phyloP scores from a whole-genome alignment of 164 flowering plant genomes.

The Umbilicus rupestris region DNA sequence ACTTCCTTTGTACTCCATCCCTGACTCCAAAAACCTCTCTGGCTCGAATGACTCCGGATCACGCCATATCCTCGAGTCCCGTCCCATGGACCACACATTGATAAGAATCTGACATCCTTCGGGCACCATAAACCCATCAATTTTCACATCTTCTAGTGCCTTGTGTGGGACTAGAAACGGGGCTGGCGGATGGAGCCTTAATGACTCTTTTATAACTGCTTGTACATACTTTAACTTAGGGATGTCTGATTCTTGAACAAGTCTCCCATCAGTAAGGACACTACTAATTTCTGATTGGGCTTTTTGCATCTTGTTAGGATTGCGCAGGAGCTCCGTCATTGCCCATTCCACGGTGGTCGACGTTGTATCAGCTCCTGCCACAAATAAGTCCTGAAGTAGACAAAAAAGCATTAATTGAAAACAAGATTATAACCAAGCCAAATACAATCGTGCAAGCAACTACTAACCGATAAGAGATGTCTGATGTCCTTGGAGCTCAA shows the following conservation, averaged over 20 bases:
- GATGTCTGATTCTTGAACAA: slow-evolving; percentile 10
- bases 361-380: slow-evolving; percentile 11
- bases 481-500: neutral
- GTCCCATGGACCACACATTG: slow-evolving; percentile 10
- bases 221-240: slow-evolving; percentile 6
- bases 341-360: slow-evolving; percentile 14
- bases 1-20: slow-evolving; percentile 5
- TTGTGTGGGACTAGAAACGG: slow-evolving; percentile 8
- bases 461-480: neutral
- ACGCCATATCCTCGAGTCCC: slow-evolving; percentile 5
- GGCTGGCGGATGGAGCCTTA: slow-evolving; percentile 10
- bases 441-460: neutral
- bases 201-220: slow-evolving; percentile 7
- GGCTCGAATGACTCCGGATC: slow-evolving; percentile 3
- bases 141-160: neutral
- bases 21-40: slow-evolving; percentile 8
- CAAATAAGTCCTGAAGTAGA: slow-evolving; percentile 9
- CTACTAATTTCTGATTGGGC: slow-evolving; percentile 2
- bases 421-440: neutral
- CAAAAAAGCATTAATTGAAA: neutral
- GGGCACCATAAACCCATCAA: slow-evolving; percentile 4
- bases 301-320: slow-evolving; percentile 8
- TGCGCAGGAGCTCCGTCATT: slow-evolving; percentile 11
- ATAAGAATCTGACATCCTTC: slow-evolving; percentile 2
- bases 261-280: neutral